Conservation (phyloP, 192 early-diverging fungal genomes). For the Entomortierella lignicola region DNA sequence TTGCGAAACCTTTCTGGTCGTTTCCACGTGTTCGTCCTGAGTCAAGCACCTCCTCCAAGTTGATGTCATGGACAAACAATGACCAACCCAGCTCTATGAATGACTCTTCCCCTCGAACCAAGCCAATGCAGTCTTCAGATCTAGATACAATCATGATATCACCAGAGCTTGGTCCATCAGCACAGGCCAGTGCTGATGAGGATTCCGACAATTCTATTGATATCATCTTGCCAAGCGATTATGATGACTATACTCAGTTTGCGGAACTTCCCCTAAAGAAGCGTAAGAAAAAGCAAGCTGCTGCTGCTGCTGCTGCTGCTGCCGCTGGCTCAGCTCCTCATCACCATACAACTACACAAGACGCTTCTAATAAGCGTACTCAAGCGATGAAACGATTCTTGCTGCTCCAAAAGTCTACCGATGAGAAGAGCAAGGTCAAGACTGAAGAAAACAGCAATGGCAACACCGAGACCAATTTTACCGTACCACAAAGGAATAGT, state of each 20-base stretch:
- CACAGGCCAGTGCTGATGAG: neutral
- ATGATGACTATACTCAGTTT: constrained; percentile 45
- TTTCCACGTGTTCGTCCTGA: constrained; percentile 28
- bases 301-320: constrained; percentile 20
- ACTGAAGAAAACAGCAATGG: neutral
- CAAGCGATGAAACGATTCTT: constrained; percentile 36
- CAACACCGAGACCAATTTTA: neutral
- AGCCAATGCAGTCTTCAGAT: neutral
- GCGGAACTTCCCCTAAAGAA: constrained; percentile 49
- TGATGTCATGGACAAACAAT: constrained; percentile 11
- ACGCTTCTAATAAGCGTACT: constrained; percentile 11
- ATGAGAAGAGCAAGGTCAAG: neutral
- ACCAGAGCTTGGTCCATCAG: constrained; percentile 2
- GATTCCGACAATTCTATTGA: constrained; percentile 41
- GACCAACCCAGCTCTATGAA: constrained; percentile 4
- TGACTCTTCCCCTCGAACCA: neutral
- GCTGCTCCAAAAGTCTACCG: neutral
- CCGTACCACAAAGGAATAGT: neutral
- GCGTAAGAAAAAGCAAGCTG: constrained; percentile 29
- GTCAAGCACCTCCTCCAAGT: constrained; percentile 4
- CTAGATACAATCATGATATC: constrained; percentile 16
- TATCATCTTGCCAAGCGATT: constrained; percentile 32
- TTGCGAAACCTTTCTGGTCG: constrained; percentile 39
- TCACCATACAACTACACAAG: neutral
- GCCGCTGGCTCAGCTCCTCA: neutral